A percentile compares a stretch with the other conserved stretches of the same genome.
phyloP scores from a whole-genome alignment of 306 rosid species.

The Cicer cuneatum region DNA sequence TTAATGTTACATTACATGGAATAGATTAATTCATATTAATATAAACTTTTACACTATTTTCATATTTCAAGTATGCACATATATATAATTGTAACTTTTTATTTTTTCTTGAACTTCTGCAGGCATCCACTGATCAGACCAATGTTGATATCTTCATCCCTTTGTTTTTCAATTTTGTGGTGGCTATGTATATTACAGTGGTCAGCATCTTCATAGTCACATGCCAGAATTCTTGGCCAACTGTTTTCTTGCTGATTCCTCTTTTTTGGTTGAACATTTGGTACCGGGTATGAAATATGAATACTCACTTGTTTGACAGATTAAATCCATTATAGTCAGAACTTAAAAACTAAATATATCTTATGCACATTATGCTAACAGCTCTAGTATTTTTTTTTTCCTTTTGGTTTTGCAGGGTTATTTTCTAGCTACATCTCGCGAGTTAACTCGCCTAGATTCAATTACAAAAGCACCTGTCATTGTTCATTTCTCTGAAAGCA shows the following conservation, averaged over 20 bases:
- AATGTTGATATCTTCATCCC: slow-evolving; percentile 81
- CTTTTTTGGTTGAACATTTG: slow-evolving; percentile 87
- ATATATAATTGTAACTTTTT: background rate
- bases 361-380: slow-evolving; percentile 28
- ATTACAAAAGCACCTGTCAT: slow-evolving; percentile 96
- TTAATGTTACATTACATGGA: background rate
- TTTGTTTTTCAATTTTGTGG: slow-evolving; percentile 56
- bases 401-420: slow-evolving; percentile 63
- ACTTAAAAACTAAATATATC: background rate
- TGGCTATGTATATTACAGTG: slow-evolving; percentile 79
- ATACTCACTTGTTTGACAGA: slow-evolving; percentile 23
- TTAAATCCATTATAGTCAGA: background rate
- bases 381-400: background rate
- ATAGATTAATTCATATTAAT: slow-evolving; percentile 2
- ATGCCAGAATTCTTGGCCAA: slow-evolving; percentile 96
- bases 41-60: slow-evolving; percentile 15
- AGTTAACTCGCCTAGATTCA: slow-evolving; percentile 83
- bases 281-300: slow-evolving; percentile 94
- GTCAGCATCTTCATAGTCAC: slow-evolving; percentile 67
- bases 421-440: slow-evolving; percentile 86
- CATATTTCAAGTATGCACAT: slow-evolving; percentile 7
- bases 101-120: slow-evolving; percentile 30
- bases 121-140: slow-evolving; percentile 98
- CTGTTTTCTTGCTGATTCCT: slow-evolving; percentile 80
- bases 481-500: slow-evolving; percentile 96